These are phyloP conservation scores for Xylariomycetidae sp. DNA, from an alignment of 2,329 filamentous ascomycete genomes.

Conservation along the genomic window DNA sequence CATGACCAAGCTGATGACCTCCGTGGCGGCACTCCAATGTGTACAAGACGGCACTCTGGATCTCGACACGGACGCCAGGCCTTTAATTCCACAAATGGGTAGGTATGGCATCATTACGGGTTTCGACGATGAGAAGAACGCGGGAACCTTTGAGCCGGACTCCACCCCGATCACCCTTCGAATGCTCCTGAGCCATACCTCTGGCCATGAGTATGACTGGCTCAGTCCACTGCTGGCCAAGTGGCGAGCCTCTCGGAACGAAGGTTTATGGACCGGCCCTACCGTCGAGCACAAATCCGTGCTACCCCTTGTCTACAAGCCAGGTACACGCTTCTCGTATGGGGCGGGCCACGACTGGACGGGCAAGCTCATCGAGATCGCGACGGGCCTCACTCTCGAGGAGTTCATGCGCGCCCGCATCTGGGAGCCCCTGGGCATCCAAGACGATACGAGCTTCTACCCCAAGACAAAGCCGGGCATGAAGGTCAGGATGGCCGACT, in stretches of 20 bases:
- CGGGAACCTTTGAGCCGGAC: conserved; percentile 29
- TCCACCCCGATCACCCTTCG: conserved; percentile 40
- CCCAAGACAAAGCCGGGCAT: conserved; percentile 15
- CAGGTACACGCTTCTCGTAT: conserved; percentile 17
- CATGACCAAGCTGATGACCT: conserved; percentile 42
- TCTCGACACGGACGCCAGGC: conserved; percentile 40
- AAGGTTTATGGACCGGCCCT: conserved; percentile 12
- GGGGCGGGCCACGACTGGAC: conserved; percentile 19
- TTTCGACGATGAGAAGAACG: conserved; percentile 37
- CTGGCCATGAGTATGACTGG: conserved; percentile 43
- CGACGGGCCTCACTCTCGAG: conserved; percentile 9
- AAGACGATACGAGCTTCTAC: conserved; percentile 15
- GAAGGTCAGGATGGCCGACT: conserved; percentile 15
- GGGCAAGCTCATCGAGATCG: conserved; percentile 14
- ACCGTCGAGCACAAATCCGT: conserved; percentile 15
- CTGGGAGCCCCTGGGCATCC: conserved; percentile 18
- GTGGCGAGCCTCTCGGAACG: conserved; percentile 21
- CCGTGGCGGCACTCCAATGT: conserved; percentile 48
- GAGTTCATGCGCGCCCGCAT: conserved; percentile 18
- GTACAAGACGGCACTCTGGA: conserved; percentile 46
- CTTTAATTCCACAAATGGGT: conserved; percentile 43
- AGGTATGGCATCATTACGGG: conserved; percentile 42
- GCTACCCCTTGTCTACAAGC: conserved; percentile 14
- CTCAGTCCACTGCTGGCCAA: conserved; percentile 26
- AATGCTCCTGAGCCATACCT: conserved; percentile 47